Base-by-base conservation (phyloP, 2,329 filamentous ascomycete genomes). In the Calonectria naviculata region DNA sequence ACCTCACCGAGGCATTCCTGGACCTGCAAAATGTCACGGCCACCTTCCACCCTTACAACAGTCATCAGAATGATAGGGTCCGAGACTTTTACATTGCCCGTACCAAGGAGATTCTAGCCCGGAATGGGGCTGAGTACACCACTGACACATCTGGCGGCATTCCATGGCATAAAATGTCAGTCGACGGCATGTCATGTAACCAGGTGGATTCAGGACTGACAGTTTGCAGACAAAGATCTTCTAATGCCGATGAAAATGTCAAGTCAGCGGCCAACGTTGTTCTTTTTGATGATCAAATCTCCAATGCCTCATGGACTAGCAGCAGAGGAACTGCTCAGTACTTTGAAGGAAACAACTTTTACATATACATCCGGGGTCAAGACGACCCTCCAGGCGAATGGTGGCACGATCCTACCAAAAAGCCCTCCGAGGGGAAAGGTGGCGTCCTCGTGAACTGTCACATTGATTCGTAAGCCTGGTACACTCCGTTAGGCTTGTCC, bases 391-490 rank as follows among this genome's bases (percentile, higher is more conserved):
- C 89, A 34, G 91, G 92, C 10, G 87, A 90, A 49, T 97, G 94
- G 93, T 97, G 93, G 94, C 87, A 87, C 38, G 80, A 75, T 42
- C 76, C 78, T 41, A 82, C 83, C 42, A 82, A 81, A 47, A 83
- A 84, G 73, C 83, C 84, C 71, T 86, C 87, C 26, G 87, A 88
- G 72, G 88, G 89, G 10, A 90, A 90, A 71, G 93, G 94, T 21
- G 94, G 95, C 36, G 95, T 98, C 21, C 88, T 99, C 52, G 93
- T 98, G 75, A 98, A 98, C 81, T 95, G 96, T 21, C 97, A 98
- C 81, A 98, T 97, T 80, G 97, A 98, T 83, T 90, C 89, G 87
- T 89, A 78, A 75, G 87, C 81, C n/a, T 8, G 17, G 24, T 26
- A 28, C 24, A 2, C 10, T 26, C 36, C 24, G 9, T 5, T 38